Evolutionary conservation across 352 stramenopile species (phyloP), one percentile per base, ranked within the genome.

Genomic region (Pythium vanterpoolii): DNA sequence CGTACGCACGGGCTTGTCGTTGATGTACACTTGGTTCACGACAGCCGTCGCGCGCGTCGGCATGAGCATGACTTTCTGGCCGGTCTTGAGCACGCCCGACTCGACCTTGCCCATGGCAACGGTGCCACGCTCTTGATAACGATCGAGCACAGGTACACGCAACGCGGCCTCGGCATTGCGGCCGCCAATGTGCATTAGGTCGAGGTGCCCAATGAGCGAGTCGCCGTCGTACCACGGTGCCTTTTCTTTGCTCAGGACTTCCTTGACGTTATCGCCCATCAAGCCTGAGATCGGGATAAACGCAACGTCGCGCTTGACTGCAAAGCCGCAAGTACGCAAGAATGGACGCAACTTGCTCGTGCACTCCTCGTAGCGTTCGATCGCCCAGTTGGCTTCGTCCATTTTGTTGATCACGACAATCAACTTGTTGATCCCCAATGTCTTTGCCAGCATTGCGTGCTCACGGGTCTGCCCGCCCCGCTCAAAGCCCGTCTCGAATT

Each of bases 21-120:
- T 98, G 52, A 97, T 95, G 60, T 89, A 91, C 62, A 93, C 78
- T 66, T 93, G 83, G 58, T 84, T 85, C 24, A 91, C 75, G 27
- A 88, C 62, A 26, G 74, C 73, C 18, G 67, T 66, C 9, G 74
- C 71, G 39, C 82, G 83, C 40, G 92, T 98, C 0, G 97, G 97
- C 95, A 99, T 98, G 26, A 99, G 61, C 51, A 87, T 83, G 23
- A 99, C 77, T 70, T 97, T 98, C 70, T 97, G 79, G 34, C 96
- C 97, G 33, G 83, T 89, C 52, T 81, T 81, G 34, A 99, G 64
- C 33, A 96, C 83, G 42, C 97, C 97, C 51, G 89, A 95, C 74
- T 99, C 97, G 36, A 99, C 96, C 76, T 99, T 99, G 52, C 97
- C 97, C 77, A 99, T 93, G 34, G 90, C 88, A 47, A 99, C 96